phyloP scores from a whole-genome alignment of 2,329 filamentous ascomycete species.

The Epichloe festucae region DNA sequence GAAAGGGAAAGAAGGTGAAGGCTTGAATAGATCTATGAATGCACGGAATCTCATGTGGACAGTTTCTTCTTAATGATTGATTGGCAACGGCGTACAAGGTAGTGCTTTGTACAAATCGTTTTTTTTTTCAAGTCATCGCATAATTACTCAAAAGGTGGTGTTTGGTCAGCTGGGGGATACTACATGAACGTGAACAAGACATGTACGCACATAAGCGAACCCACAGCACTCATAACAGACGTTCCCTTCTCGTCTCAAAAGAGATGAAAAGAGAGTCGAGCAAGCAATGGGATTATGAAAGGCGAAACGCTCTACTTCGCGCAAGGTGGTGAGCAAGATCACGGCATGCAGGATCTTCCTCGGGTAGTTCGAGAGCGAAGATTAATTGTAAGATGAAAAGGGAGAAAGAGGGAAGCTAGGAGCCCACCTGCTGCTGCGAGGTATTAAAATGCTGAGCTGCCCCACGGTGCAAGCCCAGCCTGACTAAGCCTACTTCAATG shows the following conservation, averaged over 20 bases:
- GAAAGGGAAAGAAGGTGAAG: conserved; percentile 18
- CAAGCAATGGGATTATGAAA: conserved; percentile 48
- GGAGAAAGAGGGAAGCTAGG: conserved; percentile 15
- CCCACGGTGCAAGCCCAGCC: background rate
- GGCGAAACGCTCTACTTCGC: conserved; percentile 43
- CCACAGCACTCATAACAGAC: conserved; percentile 31
- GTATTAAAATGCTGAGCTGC: background rate
- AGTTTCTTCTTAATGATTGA: background rate
- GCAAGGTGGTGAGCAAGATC: conserved; percentile 29
- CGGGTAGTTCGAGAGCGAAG: conserved; percentile 24
- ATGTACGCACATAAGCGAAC: conserved; percentile 53
- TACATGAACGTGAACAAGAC: background rate
- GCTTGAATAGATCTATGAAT: conserved; percentile 1
- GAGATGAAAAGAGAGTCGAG: conserved; percentile 19
- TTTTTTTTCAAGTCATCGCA: background rate
- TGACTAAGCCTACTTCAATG: background rate
- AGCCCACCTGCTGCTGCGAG: background rate
- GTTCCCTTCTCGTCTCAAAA: background rate
- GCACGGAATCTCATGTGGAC: background rate
- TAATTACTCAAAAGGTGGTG: background rate
- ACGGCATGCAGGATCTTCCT: conserved; percentile 19
- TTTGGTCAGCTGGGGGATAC: background rate
- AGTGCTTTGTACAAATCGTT: background rate
- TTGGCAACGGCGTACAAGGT: conserved; percentile 6
- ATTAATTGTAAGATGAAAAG: conserved; percentile 35